Percentiles rank a stretch among this genome's conserved stretches.
Evolutionary conservation across 2,329 filamentous ascomycete genomes (phyloP).

Genomic region (Colletotrichum plurivorum): DNA sequence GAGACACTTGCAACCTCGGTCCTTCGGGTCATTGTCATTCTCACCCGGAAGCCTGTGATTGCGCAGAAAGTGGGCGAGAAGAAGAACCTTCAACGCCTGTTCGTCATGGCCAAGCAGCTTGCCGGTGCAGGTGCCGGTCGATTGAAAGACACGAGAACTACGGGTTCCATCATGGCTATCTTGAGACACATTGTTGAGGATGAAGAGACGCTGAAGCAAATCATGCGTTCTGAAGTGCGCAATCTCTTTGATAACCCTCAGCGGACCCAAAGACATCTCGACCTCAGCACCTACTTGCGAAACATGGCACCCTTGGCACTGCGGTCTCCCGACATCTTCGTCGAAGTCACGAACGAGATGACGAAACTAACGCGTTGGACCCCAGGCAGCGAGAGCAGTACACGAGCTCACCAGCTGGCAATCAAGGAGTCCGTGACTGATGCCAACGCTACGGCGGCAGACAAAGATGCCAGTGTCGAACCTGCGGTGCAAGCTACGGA

Average conservation of each 20-base stretch:
- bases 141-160: conserved; percentile 70
- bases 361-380: conserved; percentile 79
- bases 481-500: conserved; percentile 62
- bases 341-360: conserved; percentile 88
- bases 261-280: conserved; percentile 69
- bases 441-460: conserved; percentile 36
- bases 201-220: conserved; percentile 88
- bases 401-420: conserved; percentile 53
- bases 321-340: conserved; percentile 86
- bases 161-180: conserved; percentile 82
- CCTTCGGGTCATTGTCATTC: conserved; percentile 85
- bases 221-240: conserved; percentile 92
- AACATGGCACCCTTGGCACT: conserved; percentile 84
- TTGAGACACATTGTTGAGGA: conserved; percentile 96
- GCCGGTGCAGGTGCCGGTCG: conserved; percentile 83
- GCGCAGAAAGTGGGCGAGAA: conserved; percentile 87
- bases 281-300: conserved; percentile 81
- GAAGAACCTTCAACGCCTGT: conserved; percentile 89
- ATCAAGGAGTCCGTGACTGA: conserved; percentile 55
- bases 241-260: conserved; percentile 76
- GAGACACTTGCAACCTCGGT: conserved; percentile 87
- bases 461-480: conserved; percentile 50
- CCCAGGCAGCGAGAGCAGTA: conserved; percentile 51
- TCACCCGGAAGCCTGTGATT: conserved; percentile 84
- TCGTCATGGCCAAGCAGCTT: conserved; percentile 95